These are phyloP conservation scores for Diaporthe citrichinensis DNA, from an alignment of 2,329 filamentous ascomycete genomes.

Conservation along the genomic window DNA sequence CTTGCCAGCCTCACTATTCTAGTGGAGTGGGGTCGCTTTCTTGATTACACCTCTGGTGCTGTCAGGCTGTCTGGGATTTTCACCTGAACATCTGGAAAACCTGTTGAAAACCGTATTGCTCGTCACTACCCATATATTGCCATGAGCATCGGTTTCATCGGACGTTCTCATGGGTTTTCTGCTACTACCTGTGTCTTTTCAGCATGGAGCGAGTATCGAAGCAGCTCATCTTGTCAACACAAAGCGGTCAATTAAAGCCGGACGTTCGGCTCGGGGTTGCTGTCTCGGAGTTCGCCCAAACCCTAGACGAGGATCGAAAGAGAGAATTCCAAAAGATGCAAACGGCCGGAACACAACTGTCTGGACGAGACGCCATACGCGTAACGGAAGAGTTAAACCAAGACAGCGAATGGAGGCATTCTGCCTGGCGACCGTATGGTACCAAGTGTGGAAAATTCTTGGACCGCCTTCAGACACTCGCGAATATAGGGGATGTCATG, in stretches of 20 bases:
- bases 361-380: conserved; percentile 33
- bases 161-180: not conserved
- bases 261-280: conserved; percentile 14
- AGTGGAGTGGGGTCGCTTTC: not conserved
- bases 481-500: conserved; percentile 36
- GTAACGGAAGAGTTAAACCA: conserved; percentile 41
- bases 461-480: conserved; percentile 35
- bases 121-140: not conserved
- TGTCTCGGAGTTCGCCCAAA: conserved; percentile 9
- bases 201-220: not conserved
- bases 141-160: not conserved
- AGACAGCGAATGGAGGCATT: conserved; percentile 36
- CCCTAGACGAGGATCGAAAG: not conserved
- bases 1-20: not conserved
- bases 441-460: conserved; percentile 35
- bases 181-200: not conserved
- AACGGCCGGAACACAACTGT: not conserved
- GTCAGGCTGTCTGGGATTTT: not conserved
- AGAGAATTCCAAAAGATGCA: not conserved
- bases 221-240: not conserved
- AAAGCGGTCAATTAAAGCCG: conserved; percentile 15
- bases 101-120: not conserved
- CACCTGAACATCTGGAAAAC: not conserved
- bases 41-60: not conserved
- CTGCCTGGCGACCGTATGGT: conserved; percentile 24